Evolutionary conservation across 306 rosid genomes (phyloP).

Genomic region (Corylus avellana): DNA sequence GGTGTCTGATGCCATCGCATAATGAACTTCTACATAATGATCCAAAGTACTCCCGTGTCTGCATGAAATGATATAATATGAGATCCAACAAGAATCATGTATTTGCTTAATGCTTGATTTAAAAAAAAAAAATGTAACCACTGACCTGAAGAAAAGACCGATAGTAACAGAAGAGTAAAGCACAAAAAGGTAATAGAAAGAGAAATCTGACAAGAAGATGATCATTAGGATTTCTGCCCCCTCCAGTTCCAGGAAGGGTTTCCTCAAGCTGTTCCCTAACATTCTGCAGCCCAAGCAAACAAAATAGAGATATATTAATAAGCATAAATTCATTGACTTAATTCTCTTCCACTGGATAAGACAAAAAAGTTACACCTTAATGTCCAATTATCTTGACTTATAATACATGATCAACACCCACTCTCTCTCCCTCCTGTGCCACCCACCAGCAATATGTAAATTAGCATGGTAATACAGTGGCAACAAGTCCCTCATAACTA

Average conservation of each 20-base stretch:
- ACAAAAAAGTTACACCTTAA: neutral
- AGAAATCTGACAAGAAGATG: constrained; percentile 77
- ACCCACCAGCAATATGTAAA: constrained; percentile 6
- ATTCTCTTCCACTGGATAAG: neutral
- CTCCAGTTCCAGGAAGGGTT: constrained; percentile 88
- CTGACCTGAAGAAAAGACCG: constrained; percentile 66
- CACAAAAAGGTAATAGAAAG: constrained; percentile 67
- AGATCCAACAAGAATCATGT: constrained; percentile 21
- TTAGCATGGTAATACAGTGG: neutral
- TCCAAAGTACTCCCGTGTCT: constrained; percentile 55
- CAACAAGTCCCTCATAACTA: neutral
- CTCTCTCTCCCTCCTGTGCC: neutral
- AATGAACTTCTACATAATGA: constrained; percentile 66
- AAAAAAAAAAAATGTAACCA: constrained; percentile 17
- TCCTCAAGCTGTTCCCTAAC: constrained; percentile 76
- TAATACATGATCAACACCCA: neutral
- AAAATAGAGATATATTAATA: constrained; percentile 14
- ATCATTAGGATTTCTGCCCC: constrained; percentile 82
- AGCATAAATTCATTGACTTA: constrained; percentile 5
- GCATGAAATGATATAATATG: constrained; percentile 31
- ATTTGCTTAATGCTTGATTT: constrained; percentile 14
- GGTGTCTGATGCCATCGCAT: constrained; percentile 63
- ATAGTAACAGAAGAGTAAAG: constrained; percentile 62
- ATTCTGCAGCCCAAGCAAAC: constrained; percentile 54
- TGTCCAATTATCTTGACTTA: neutral